Base-by-base conservation (phyloP, 345 rosid species). In the Sonneratia alba region DNA sequence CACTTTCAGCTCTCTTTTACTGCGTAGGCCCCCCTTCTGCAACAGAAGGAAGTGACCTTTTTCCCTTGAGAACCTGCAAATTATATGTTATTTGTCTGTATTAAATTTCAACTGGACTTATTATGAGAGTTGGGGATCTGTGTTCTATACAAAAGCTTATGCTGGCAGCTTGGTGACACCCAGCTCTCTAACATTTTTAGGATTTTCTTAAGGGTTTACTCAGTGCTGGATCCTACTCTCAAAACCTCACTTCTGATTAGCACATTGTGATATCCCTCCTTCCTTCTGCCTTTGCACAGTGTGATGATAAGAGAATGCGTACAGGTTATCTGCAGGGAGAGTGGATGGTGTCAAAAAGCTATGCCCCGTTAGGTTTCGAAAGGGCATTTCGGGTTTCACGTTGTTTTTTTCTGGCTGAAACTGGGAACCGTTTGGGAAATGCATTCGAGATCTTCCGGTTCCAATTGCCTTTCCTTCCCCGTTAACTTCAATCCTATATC, bases 11-110 rank as follows among this genome's bases (percentile, higher is more conserved):
- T 36, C 37, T 57, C 47, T 55, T 70, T 70, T 57, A 27, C 72
- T 70, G 32, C 16, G 61, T 70, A 27, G 72, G 72, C 55, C 19
- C 72, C 19, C 61, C 61, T 32, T 51, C 40, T 55, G 61, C 62
- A 49, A 22, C 42, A 49, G 32, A 27, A 47, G 57, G 34, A 32
- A 36, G 40, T 16, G 12, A 2, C 18, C 43, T 22, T 43, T 45
- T 62, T 62, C 15, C 4, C 1, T 10, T 3, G 38, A 27, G 27
- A 24, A 62, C 1, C 19, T 14, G 66, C 66, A 12, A 62, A 27
- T 45, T 45, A 27, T 27, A 42, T 42, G 45, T 42, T 42, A 9
- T 42, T 42, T 5, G 7, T 42, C 45, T 42, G 7, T 42, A 42
- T 42, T 27, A 27, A 27, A 27, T 27, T 27, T 27, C 32, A 27